These are phyloP conservation scores for Candida anutae DNA, from an alignment of 1,139 yeast species.

Conservation along the genomic window DNA sequence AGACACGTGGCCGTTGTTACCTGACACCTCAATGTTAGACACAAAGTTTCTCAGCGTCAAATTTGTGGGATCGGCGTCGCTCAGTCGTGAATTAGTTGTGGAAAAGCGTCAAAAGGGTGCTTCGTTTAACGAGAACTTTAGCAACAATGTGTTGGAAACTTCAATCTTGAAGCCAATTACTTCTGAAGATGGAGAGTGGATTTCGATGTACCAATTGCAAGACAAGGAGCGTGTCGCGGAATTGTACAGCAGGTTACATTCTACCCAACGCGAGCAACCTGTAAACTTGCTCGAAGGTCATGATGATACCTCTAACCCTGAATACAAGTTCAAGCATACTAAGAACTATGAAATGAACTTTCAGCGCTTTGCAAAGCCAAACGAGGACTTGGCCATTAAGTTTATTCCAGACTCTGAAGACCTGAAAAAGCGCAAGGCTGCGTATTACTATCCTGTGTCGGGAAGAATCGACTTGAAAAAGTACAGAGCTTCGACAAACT, in stretches of 20 bases:
- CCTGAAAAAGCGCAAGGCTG: constrained; percentile 48
- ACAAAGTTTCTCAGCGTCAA: constrained; percentile 64
- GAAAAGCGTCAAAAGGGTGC: constrained; percentile 31
- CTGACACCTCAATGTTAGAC: constrained; percentile 87
- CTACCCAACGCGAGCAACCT: constrained; percentile 44
- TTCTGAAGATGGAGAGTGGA: constrained; percentile 74
- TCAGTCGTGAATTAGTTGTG: constrained; percentile 29
- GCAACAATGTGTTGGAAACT: constrained; percentile 43
- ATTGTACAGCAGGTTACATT: constrained; percentile 40
- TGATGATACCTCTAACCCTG: constrained; percentile 20
- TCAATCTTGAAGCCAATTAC: constrained; percentile 72
- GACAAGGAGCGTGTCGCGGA: constrained; percentile 18
- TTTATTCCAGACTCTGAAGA: constrained; percentile 55
- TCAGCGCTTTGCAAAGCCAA: constrained; percentile 35
- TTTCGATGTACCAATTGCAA: constrained; percentile 52
- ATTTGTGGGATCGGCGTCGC: constrained; percentile 74
- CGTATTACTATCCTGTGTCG: constrained; percentile 68
- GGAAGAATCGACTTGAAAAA: constrained; percentile 79
- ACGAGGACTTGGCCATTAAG: constrained; percentile 39
- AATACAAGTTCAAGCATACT: constrained; percentile 50
- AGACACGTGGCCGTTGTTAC: constrained; percentile 71
- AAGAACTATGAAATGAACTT: constrained; percentile 80
- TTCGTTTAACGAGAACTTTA: constrained; percentile 30
- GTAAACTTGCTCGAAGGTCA: constrained; percentile 33
- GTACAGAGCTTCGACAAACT: constrained; percentile 51